phyloP scores from a whole-genome alignment of 495 filamentous ascomycete genomes.

The Xylaria intraflava region DNA sequence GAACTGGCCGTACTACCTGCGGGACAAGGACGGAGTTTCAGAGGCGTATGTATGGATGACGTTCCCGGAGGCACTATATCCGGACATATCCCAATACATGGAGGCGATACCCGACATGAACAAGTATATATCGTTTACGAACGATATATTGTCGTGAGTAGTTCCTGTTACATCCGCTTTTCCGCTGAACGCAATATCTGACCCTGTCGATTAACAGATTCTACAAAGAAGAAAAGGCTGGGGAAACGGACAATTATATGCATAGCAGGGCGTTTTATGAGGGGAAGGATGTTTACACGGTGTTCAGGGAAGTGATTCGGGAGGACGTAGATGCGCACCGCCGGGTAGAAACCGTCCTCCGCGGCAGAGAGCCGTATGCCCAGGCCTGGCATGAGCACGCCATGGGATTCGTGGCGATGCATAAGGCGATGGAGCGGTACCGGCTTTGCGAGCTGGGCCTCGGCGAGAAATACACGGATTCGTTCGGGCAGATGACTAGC shows the following conservation, averaged over 20 bases:
- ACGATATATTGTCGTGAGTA: constrained; percentile 18
- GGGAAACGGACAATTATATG: constrained; percentile 31
- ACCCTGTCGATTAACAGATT: constrained; percentile 18
- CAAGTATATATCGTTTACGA: constrained; percentile 9
- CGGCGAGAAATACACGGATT: background rate
- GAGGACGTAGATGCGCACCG: background rate
- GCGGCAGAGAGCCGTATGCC: constrained; percentile 9
- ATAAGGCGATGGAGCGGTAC: constrained; percentile 9
- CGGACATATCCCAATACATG: constrained; percentile 12
- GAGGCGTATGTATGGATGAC: constrained; percentile 15
- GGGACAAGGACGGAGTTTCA: constrained; percentile 7
- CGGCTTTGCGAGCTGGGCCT: constrained; percentile 10
- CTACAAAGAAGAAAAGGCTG: constrained; percentile 50
- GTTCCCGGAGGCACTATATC: constrained; percentile 11
- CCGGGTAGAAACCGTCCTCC: constrained; percentile 6
- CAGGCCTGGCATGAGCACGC: constrained; percentile 5
- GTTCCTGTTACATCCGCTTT: background rate
- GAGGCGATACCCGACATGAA: constrained; percentile 16
- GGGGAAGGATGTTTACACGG: constrained; percentile 5
- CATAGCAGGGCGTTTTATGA: constrained; percentile 8
- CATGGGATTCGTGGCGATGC: constrained; percentile 12
- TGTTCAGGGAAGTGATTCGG: constrained; percentile 6
- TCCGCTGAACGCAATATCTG: background rate
- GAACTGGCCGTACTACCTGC: constrained; percentile 13
- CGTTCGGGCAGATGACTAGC: constrained; percentile 2